Evolutionary conservation across 73 alveolate genomes (phyloP), one percentile per base, ranked within the genome.

Genomic region (Halteria grandinella): DNA sequence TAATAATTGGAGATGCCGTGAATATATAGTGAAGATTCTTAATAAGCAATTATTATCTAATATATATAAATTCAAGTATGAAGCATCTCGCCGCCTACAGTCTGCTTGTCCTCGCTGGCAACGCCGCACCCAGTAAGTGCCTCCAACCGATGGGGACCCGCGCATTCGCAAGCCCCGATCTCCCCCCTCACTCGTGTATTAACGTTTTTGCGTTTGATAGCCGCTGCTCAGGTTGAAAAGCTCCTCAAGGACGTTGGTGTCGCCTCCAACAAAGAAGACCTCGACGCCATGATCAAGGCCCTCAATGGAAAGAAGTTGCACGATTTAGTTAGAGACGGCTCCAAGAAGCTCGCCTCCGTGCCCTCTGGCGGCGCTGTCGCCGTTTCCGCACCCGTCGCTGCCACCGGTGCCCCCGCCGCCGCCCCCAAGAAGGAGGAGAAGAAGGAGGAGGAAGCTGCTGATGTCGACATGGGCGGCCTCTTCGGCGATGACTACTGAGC

Each of bases 391-490:
- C 55, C 75, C 34, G 75, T 55, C 54, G 52, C 75, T 23, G 75
- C 20, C 5, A 36, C 28, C 17, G 34, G 39, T 27, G 34, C 75
- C 18, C 55, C 75, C 34, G 57, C 55, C 18, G 75, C 55, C 32
- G 75, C 75, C 28, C 75, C 75, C 55, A 29, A 39, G 50, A 39
- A 15, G 50, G 15, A 39, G 15, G 10, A 39, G 50, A 10, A 39
- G 18, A 11, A 39, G 50, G 18, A 39, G 41, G 81, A 77, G 32
- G 90, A 79, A 33, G 84, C 48, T 48, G 90, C 79, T 20, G 90
- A 79, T 41, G 90, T 79, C 31, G 84, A 69, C 27, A 69, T 79
- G 84, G 90, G 90, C 49, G 90, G 72, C 18, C 66, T 79, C 59
- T 77, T 77, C 75, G 89, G 89, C 44, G 89, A 66, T 28, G 85